A percentile compares a stretch with the other conserved stretches of the same genome.
Evolutionary conservation across 1,284 basidiomycete species (phyloP).

Genomic region (Pyrrhoderma lamaoense): DNA sequence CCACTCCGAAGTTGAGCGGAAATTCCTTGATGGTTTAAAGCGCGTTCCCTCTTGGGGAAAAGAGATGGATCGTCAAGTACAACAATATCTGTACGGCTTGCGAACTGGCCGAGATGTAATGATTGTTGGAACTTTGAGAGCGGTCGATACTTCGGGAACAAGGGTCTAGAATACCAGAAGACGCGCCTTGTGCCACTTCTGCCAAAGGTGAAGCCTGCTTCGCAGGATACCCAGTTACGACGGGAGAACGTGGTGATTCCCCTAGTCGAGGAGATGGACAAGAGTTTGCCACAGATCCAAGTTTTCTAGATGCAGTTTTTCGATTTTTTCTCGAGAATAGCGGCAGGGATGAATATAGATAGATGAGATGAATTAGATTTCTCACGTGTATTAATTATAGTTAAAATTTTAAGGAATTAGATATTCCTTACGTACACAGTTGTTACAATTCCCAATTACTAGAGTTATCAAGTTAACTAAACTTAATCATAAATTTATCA

Average conservation of each 20-base stretch:
- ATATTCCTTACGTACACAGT: no score
- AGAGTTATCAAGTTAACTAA: no score
- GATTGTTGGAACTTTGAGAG: constrained; percentile 37
- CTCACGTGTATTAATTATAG: no score
- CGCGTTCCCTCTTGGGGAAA: constrained; percentile 29
- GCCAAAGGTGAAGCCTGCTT: constrained; percentile 6
- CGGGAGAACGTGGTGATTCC: background rate
- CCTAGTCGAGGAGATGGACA: background rate
- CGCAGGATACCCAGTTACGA: background rate
- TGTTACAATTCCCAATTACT: no score
- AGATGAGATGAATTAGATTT: no score
- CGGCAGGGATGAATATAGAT: no score
- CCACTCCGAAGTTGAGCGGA: background rate
- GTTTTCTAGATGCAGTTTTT: no score
- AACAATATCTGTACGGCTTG: constrained; percentile 34
- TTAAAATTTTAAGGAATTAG: no score
- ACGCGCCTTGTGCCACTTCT: constrained; percentile 16
- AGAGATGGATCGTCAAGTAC: constrained; percentile 28
- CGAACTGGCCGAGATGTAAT: constrained; percentile 38
- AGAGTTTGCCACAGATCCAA: no score
- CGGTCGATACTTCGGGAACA: constrained; percentile 35
- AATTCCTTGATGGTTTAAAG: constrained; percentile 5
- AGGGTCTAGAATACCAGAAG: constrained; percentile 26
- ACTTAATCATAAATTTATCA: no score
- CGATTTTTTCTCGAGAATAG: no score